These are phyloP conservation scores for Zychaea mexicana DNA, from an alignment of 371 early-diverging fungal species.

Conservation along the genomic window DNA sequence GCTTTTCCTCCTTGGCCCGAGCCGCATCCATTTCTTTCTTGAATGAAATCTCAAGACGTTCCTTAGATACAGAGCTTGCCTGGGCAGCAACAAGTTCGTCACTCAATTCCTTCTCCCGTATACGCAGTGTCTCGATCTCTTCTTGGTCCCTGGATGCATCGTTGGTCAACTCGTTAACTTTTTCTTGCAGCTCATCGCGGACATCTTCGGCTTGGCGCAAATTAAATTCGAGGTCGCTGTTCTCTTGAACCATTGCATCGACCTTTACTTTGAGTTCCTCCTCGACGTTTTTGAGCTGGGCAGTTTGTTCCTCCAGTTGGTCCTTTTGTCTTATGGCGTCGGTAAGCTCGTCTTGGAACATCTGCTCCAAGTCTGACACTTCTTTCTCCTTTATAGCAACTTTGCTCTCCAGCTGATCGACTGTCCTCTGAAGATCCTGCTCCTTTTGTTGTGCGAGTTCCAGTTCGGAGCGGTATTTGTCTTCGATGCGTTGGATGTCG, in stretches of 20 bases:
- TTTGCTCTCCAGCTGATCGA: background rate
- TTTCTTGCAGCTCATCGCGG: background rate
- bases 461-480: background rate
- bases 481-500: background rate
- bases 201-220: background rate
- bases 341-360: background rate
- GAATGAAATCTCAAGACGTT: conserved; percentile 6
- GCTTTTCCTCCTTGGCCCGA: background rate
- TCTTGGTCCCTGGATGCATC: background rate
- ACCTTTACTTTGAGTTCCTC: background rate
- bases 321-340: background rate
- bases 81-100: background rate
- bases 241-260: background rate
- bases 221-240: background rate
- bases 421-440: background rate
- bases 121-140: background rate
- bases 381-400: background rate
- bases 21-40: background rate
- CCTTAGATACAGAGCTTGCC: background rate
- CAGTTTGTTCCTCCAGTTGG: background rate
- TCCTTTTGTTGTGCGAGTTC: background rate
- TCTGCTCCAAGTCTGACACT: background rate
- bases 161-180: background rate
- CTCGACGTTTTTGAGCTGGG: background rate
- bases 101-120: background rate